Conservation (phyloP, 176 grass and related monocot genomes). For the Alloteropsis semialata region DNA sequence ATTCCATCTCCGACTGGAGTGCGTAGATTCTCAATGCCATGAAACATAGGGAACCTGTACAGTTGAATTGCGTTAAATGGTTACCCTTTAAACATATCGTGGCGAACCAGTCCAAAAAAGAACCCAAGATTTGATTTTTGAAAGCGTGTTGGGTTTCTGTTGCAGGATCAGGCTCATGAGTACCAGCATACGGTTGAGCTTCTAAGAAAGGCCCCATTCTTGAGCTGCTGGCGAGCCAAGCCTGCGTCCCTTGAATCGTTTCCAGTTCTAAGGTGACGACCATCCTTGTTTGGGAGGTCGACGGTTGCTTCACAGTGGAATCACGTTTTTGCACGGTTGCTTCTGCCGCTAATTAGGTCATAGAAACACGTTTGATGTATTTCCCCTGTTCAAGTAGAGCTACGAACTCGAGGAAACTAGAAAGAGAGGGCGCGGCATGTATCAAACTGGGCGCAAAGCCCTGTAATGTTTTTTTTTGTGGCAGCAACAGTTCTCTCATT, state of each 20-base stretch:
- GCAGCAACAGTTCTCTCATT: too few species aligned
- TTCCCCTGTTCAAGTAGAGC: neutral
- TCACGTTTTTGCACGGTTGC: neutral
- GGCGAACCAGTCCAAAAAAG: neutral
- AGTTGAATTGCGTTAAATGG: neutral
- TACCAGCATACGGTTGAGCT: slow-evolving; percentile 55
- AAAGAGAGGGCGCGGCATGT: too few species aligned
- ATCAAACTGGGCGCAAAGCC: too few species aligned
- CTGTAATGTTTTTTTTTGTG: too few species aligned
- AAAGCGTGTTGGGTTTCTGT: neutral
- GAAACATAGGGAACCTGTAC: neutral
- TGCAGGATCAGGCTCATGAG: slow-evolving; percentile 54
- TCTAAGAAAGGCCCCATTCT: slow-evolving; percentile 53
- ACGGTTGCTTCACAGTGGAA: neutral
- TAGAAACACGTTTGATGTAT: neutral
- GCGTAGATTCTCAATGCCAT: neutral
- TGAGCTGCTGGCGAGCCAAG: slow-evolving; percentile 52
- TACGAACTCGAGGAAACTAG: too few species aligned
- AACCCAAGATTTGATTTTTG: neutral
- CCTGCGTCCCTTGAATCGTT: slow-evolving; percentile 43
- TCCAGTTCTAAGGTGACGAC: slow-evolving; percentile 9
- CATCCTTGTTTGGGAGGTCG: neutral
- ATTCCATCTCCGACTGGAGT: neutral
- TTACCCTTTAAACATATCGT: too few species aligned
- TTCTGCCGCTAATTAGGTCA: neutral